Percentiles rank a stretch among this genome's conserved stretches.
Conservation (phyloP, 2,329 filamentous ascomycete species). For the Penicillium sp. region DNA sequence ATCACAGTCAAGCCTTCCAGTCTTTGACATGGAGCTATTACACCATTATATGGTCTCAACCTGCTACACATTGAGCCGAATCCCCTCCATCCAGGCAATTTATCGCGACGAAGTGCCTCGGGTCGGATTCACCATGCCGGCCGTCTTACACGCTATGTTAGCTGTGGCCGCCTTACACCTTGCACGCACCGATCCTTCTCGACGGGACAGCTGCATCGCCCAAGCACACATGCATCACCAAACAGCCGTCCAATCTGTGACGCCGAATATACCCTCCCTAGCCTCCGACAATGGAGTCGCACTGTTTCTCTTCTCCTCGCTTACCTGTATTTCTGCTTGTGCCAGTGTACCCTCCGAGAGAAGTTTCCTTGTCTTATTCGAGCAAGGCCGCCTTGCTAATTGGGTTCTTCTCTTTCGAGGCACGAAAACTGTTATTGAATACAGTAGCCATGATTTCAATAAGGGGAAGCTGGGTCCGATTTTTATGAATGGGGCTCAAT, state of each 20-base stretch:
- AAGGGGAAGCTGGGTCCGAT: not conserved
- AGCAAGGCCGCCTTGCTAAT: conserved; percentile 2
- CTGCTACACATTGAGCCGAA: conserved; percentile 47
- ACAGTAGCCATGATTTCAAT: not conserved
- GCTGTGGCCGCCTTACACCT: not conserved
- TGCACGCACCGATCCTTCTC: not conserved
- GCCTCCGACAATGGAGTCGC: not conserved
- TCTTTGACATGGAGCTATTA: conserved; percentile 53
- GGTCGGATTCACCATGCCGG: conserved; percentile 49
- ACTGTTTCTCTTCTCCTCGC: conserved; percentile 1
- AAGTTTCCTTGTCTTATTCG: not conserved
- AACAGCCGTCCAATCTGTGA: not conserved
- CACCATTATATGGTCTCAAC: conserved; percentile 56
- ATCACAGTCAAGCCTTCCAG: conserved; percentile 6
- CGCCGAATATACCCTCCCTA: not conserved
- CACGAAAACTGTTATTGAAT: conserved; percentile 1
- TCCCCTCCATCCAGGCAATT: conserved; percentile 44
- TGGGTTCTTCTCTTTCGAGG: not conserved
- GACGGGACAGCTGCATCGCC: not conserved
- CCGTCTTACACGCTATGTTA: conserved; percentile 52
- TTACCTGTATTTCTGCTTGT: conserved; percentile 1
- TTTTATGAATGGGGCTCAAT: not conserved
- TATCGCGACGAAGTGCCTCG: conserved; percentile 51
- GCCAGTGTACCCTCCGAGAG: not conserved
- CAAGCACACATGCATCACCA: conserved; percentile 2